phyloP scores from a whole-genome alignment of 306 rosid species.

The Dryas drummondii region DNA sequence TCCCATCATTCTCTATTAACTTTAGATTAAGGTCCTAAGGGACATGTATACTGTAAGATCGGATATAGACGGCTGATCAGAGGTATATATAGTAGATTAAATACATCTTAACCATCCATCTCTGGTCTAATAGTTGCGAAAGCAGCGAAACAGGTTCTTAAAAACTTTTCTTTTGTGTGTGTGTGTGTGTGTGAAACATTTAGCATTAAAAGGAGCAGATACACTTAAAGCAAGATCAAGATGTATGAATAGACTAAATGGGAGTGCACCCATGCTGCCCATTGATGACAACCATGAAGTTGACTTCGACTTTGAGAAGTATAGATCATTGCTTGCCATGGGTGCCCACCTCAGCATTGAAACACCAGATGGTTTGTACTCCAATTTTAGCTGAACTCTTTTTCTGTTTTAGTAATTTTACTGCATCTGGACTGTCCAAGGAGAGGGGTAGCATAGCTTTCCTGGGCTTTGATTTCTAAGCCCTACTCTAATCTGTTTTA shows the following conservation, averaged over 20 bases:
- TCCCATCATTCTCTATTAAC: too few relatives aligned
- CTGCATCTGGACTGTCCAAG: neutral
- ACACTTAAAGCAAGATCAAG: conserved; percentile 84
- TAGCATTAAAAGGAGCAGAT: conserved; percentile 83
- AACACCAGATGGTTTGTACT: conserved; percentile 71
- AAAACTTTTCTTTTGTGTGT: neutral
- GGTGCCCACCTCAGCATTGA: conserved; percentile 64
- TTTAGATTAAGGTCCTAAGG: too few relatives aligned
- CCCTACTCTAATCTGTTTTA: neutral
- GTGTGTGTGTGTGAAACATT: neutral
- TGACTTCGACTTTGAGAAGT: conserved; percentile 66
- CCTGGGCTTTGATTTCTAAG: neutral
- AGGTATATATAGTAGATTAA: too few relatives aligned
- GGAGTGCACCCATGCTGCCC: conserved; percentile 64
- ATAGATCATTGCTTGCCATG: conserved; percentile 57
- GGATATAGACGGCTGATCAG: too few relatives aligned
- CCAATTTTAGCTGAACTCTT: too few relatives aligned
- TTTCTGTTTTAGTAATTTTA: neutral
- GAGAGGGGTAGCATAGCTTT: neutral
- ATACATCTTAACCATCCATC: neutral
- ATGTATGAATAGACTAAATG: conserved; percentile 57
- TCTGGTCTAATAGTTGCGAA: neutral
- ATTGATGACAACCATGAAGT: conserved; percentile 60
- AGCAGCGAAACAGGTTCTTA: neutral
- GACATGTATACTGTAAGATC: too few relatives aligned